A percentile compares a stretch with the other conserved stretches of the same genome.
phyloP scores from a whole-genome alignment of 495 filamentous ascomycete species.

The Xylaria cubensis region DNA sequence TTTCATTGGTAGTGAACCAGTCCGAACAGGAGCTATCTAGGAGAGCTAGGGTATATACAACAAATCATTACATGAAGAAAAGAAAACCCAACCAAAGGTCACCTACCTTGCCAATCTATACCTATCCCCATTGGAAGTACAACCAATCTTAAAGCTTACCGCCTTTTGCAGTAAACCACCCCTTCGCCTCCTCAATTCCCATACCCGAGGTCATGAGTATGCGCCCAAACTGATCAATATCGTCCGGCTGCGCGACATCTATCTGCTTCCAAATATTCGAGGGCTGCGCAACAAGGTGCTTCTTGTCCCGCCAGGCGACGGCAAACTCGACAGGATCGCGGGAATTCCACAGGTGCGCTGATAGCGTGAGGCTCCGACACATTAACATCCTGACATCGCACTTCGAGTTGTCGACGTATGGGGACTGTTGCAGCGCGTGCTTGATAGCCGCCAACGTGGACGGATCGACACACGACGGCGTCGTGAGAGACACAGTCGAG shows the following conservation, averaged over 20 bases:
- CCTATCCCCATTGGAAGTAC: not conserved
- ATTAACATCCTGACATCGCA: conserved; percentile 48
- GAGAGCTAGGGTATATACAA: not conserved
- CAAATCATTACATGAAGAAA: not conserved
- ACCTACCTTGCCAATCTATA: not conserved
- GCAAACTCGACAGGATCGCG: conserved; percentile 53
- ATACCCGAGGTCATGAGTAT: conserved; percentile 53
- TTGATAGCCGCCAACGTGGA: conserved; percentile 5
- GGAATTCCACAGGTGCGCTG: conserved; percentile 57
- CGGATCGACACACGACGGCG: not conserved
- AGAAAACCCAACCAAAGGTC: not conserved
- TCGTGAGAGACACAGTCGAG: not conserved
- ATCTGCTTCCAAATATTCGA: conserved; percentile 37
- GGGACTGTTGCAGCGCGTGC: conserved; percentile 1
- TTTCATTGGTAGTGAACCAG: not conserved
- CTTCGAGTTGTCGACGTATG: not conserved
- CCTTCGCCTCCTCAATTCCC: conserved; percentile 52
- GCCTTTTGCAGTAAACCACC: conserved; percentile 51
- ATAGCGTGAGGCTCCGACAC: conserved; percentile 52
- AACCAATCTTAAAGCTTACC: conserved; percentile 6
- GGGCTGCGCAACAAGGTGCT: conserved; percentile 49
- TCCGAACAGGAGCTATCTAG: not conserved
- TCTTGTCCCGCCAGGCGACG: conserved; percentile 53
- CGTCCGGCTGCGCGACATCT: conserved; percentile 47
- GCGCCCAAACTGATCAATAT: conserved; percentile 56